Evolutionary conservation across 176 grass and related monocot species (phyloP).

Genomic region (Oryza meyeriana): DNA sequence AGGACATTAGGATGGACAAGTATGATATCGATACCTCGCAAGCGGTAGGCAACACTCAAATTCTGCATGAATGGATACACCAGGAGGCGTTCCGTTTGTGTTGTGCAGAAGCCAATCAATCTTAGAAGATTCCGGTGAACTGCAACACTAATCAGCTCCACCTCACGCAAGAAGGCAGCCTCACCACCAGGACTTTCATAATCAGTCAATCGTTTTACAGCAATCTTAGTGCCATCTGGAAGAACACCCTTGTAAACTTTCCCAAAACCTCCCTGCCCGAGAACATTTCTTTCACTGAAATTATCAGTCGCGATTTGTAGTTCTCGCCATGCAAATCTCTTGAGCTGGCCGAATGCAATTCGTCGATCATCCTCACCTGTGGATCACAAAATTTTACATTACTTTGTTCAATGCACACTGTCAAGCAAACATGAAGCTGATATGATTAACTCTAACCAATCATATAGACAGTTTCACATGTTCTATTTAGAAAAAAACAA

Average conservation of each 20-base stretch:
- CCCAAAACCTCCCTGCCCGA: slow-evolving; percentile 92
- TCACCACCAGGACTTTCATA: slow-evolving; percentile 80
- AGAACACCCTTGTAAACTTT: slow-evolving; percentile 92
- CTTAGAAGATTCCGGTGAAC: slow-evolving; percentile 86
- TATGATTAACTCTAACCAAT: background rate
- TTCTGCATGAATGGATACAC: slow-evolving; percentile 94
- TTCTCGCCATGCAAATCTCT: slow-evolving; percentile 83
- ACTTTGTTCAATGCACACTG: slow-evolving; percentile 7
- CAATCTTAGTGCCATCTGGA: slow-evolving; percentile 78
- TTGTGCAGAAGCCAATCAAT: slow-evolving; percentile 80
- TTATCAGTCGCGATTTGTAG: slow-evolving; percentile 74
- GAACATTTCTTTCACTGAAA: slow-evolving; percentile 82
- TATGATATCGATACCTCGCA: slow-evolving; percentile 58
- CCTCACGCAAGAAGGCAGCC: slow-evolving; percentile 77
- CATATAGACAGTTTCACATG: background rate
- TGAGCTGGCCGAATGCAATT: slow-evolving; percentile 84
- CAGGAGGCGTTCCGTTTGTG: slow-evolving; percentile 67
- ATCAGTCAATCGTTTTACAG: slow-evolving; percentile 84
- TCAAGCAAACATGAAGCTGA: background rate
- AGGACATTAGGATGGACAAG: background rate
- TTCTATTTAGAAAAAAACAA: background rate
- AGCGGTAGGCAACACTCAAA: slow-evolving; percentile 79
- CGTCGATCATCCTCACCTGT: slow-evolving; percentile 77
- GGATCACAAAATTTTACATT: slow-evolving; percentile 18
- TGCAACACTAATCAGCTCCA: slow-evolving; percentile 83